Evolutionary conservation across 495 filamentous ascomycete species (phyloP), one percentile per base, ranked within the genome.

Genomic region (Thozetella sp.): DNA sequence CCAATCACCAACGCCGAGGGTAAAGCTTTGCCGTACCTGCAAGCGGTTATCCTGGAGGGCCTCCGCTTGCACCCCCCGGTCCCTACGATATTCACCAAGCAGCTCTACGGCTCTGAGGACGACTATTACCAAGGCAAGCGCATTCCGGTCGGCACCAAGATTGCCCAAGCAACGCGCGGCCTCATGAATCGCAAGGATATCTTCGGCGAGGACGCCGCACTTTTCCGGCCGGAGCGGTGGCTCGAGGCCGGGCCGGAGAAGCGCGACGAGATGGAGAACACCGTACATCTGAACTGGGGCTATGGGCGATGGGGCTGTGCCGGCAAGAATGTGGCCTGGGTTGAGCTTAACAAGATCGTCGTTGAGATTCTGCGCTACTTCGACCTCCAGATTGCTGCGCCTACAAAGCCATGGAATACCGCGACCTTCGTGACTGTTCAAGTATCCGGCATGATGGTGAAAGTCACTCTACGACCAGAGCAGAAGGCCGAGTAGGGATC

Each of bases 171-270:
- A 56, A 69, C 63, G 22, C 70, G 63, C 65, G 55, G 52, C 27
- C 64, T 74, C 30, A 48, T 75, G 12, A 65, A 69, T 0, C 69
- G 75, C 34, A 69, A 79, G 11, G 71, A 71, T 19, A 69, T 88
- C 1, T 88, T 82, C 59, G 82, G 84, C 23, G 61, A 69, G 46
- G 79, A 84, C 61, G 77, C 78, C 19, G 77, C 86, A 25, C 55
- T 56, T 0, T 90, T 83, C 64, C 67, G 76, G 9, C 86, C 86
- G 0, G 80, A 85, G 50, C 60, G 85, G 20, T 88, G 84, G 86
- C 62, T 84, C 15, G 76, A 81, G 46, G 68, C 30, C 0, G 59
- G 59, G n/a, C 55, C 63, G 19, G 62, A 48, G 60, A 64, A 72
- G 55, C 61, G 68, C 20, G 59, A 63, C 27, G 56, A 55, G 19